Evolutionary conservation across 768 basidiomycete species (phyloP).

Genomic region (Erythrobasidium yunnanense): DNA sequence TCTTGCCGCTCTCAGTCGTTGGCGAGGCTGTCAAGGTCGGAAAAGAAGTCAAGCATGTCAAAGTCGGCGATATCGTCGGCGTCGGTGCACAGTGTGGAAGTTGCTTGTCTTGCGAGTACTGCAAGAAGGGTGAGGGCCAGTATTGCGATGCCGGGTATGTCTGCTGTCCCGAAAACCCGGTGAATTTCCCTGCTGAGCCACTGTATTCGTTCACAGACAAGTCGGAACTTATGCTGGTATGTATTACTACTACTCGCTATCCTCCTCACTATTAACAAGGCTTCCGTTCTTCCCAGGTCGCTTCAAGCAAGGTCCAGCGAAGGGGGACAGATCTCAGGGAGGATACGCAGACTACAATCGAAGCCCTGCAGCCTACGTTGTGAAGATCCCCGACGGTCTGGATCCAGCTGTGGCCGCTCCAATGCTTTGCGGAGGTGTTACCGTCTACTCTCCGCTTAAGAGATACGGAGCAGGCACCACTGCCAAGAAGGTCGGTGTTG

Average conservation of each 20-base stretch:
- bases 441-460: slow-evolving; percentile 54
- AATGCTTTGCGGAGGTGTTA: slow-evolving; percentile 57
- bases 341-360: slow-evolving; percentile 45
- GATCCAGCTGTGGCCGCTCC: slow-evolving; percentile 52
- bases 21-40: slow-evolving; percentile 28
- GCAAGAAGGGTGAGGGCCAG: slow-evolving; percentile 32
- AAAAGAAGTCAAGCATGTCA: slow-evolving; percentile 42
- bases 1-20: not conserved
- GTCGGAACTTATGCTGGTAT: slow-evolving; percentile 31
- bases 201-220: not conserved
- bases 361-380: slow-evolving; percentile 49
- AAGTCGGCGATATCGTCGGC: slow-evolving; percentile 27
- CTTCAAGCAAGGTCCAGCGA: slow-evolving; percentile 28
- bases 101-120: slow-evolving; percentile 30
- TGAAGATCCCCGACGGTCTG: slow-evolving; percentile 50
- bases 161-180: not conserved
- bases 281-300: slow-evolving; percentile 23
- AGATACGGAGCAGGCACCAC: slow-evolving; percentile 52
- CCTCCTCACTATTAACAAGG: not conserved
- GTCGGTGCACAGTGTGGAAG: slow-evolving; percentile 31
- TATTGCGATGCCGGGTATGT: slow-evolving; percentile 21
- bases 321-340: slow-evolving; percentile 30
- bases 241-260: not conserved
- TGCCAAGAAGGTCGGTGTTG: slow-evolving; percentile 54
- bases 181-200: not conserved